These are phyloP conservation scores for Theileria parva DNA, from an alignment of 169 alveolate genomes.

Conservation along the genomic window DNA sequence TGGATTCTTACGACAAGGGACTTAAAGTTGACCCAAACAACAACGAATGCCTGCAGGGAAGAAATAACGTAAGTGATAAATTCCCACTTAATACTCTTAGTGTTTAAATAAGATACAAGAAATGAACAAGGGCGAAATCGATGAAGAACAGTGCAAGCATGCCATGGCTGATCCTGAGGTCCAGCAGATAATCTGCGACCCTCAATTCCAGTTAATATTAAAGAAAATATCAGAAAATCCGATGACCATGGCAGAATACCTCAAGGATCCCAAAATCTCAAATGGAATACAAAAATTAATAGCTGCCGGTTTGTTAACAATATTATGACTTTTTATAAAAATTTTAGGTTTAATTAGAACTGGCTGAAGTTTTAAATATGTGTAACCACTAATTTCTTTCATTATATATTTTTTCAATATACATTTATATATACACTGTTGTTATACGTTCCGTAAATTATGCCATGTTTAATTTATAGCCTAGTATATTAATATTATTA, in stretches of 20 bases:
- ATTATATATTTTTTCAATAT: background rate
- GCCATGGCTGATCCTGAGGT: constrained; percentile 97
- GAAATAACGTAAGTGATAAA: constrained; percentile 67
- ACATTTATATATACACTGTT: too few species aligned
- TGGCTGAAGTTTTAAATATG: constrained; percentile 3
- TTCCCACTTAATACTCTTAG: constrained; percentile 4
- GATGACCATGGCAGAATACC: constrained; percentile 75
- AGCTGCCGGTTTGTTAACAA: constrained; percentile 94
- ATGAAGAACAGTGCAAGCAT: constrained; percentile 83
- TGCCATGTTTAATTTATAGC: background rate
- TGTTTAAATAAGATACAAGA: constrained; percentile 80
- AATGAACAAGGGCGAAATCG: constrained; percentile 82
- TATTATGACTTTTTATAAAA: background rate
- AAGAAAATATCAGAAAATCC: constrained; percentile 87
- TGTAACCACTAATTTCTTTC: background rate
- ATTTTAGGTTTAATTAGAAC: constrained; percentile 43
- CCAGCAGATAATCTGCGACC: constrained; percentile 92
- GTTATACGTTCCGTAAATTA: background rate
- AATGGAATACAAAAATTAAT: constrained; percentile 92
- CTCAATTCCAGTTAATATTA: constrained; percentile 89
- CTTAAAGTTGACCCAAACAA: constrained; percentile 90
- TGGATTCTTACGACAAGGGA: constrained; percentile 93
- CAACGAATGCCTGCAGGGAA: constrained; percentile 81
- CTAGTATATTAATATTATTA: background rate
- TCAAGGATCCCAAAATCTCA: constrained; percentile 93